A percentile compares a stretch with the other conserved stretches of the same genome.
Conservation (phyloP, 2,329 filamentous ascomycete species). For the Xylaria sp. region DNA sequence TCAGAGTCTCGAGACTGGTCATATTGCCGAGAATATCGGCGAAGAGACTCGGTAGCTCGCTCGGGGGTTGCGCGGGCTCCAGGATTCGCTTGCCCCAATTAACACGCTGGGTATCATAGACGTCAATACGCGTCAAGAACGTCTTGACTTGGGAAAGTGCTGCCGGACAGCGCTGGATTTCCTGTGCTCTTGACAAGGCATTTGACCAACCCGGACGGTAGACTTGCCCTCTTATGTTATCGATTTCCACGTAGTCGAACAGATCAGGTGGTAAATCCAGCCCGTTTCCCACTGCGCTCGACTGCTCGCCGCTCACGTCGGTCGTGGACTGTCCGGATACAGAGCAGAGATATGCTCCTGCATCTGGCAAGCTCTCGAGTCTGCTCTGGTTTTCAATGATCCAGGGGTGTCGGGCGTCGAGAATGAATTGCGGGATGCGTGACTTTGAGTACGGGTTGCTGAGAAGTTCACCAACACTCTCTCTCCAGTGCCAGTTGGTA, state of each 20-base stretch:
- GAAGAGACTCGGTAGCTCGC: conserved; percentile 4
- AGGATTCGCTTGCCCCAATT: background rate
- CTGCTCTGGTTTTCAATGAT: conserved; percentile 18
- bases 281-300: background rate
- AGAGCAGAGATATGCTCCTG: conserved; percentile 22
- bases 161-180: conserved; percentile 20
- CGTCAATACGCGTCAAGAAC: conserved; percentile 7
- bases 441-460: conserved; percentile 19
- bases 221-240: conserved; percentile 1
- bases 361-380: conserved; percentile 20
- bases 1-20: conserved; percentile 31
- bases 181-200: conserved; percentile 7
- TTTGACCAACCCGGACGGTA: conserved; percentile 20
- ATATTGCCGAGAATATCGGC: conserved; percentile 26
- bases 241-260: conserved; percentile 26
- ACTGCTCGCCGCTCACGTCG: background rate
- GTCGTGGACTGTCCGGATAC: background rate
- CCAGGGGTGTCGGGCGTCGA: conserved; percentile 22
- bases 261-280: conserved; percentile 21
- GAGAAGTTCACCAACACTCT: background rate
- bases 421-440: conserved; percentile 26
- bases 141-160: conserved; percentile 25
- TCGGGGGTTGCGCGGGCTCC: conserved; percentile 15
- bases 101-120: background rate
- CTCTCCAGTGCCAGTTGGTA: conserved; percentile 7